Conservation (phyloP, 2,329 filamentous ascomycete species). For the Colletotrichum navitas region DNA sequence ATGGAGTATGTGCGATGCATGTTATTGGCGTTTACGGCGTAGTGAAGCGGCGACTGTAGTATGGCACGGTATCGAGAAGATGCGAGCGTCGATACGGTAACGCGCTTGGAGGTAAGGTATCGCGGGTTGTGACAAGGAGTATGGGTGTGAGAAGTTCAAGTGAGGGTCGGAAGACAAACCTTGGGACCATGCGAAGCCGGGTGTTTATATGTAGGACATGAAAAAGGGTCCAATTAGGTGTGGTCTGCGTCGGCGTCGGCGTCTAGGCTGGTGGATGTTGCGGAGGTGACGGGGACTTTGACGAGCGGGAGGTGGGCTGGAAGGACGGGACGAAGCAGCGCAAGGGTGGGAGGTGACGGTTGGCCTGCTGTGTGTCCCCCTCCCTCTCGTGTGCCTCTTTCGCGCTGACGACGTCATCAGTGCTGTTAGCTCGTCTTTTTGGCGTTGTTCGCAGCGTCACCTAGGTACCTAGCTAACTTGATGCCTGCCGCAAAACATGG, state of each 20-base stretch:
- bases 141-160: slow-evolving; percentile 18
- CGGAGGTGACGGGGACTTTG: slow-evolving; percentile 38
- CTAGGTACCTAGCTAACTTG: slow-evolving; percentile 20
- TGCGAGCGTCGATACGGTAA: not conserved
- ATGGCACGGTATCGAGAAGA: not conserved
- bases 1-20: slow-evolving; percentile 99
- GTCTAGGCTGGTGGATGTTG: slow-evolving; percentile 29
- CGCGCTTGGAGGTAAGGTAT: slow-evolving; percentile 20
- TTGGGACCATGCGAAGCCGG: slow-evolving; percentile 30
- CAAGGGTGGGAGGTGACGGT: slow-evolving; percentile 15
- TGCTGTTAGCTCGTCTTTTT: slow-evolving; percentile 38
- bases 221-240: slow-evolving; percentile 17
- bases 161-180: slow-evolving; percentile 1
- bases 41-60: not conserved
- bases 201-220: slow-evolving; percentile 39
- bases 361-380: slow-evolving; percentile 1
- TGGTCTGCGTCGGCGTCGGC: slow-evolving; percentile 1
- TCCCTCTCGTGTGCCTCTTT: slow-evolving; percentile 39
- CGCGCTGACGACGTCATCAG: slow-evolving; percentile 43
- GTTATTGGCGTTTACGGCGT: slow-evolving; percentile 45
- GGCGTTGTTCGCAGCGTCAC: slow-evolving; percentile 41
- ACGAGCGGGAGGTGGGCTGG: slow-evolving; percentile 11
- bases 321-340: slow-evolving; percentile 12
- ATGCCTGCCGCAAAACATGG: slow-evolving; percentile 20
- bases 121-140: slow-evolving; percentile 36